Evolutionary conservation across 2,329 filamentous ascomycete species (phyloP), one percentile per base, ranked within the genome.

Genomic region (Tolypocladium tundrense): DNA sequence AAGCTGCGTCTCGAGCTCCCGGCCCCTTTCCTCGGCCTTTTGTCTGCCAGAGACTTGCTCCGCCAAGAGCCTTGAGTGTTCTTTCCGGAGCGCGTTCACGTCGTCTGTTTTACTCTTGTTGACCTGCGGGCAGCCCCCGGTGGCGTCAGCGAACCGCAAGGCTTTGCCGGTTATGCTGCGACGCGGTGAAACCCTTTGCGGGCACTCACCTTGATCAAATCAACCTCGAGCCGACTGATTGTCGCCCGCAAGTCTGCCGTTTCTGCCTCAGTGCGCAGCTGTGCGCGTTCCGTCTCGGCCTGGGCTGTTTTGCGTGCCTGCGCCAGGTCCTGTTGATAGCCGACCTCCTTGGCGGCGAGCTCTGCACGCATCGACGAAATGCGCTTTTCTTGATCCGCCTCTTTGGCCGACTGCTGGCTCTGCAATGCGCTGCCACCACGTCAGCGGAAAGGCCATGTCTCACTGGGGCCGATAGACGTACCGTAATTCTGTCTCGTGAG

Each of bases 51-150:
- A 54, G 3, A 42, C 48, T 61, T 84, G 75, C 42, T 77, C 71
- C 2, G 75, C 68, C 24, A 73, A 53, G 43, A 69, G 63, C 21
- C 60, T 66, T 43, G 70, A 63, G 27, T 74, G 62, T 43, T 72
- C 67, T 37, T 67, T 77, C 55, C 78, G 78, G 3, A 80, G 75
- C 13, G 77, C 77, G 62, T 87, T 78, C 1, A 87, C 68, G 62
- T 88, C 86, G 62, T 84, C 78, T 0, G 76, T 68, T 64, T 83
- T 83, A 59, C 79, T 78, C 67, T 86, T 87, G 65, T 79, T 82
- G 50, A 80, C 79, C 78, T 87, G 69, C 19, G 43, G 55, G 43
- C n/a, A 50, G 40, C 41, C 45, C 48, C 48, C 48, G 10, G 48
- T 9, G 31, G 10, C 31, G 48, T 51, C 9, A 35, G 41, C 19